Conservation (phyloP, 1,139 yeast genomes). For the Zygosaccharomyces sapae region DNA sequence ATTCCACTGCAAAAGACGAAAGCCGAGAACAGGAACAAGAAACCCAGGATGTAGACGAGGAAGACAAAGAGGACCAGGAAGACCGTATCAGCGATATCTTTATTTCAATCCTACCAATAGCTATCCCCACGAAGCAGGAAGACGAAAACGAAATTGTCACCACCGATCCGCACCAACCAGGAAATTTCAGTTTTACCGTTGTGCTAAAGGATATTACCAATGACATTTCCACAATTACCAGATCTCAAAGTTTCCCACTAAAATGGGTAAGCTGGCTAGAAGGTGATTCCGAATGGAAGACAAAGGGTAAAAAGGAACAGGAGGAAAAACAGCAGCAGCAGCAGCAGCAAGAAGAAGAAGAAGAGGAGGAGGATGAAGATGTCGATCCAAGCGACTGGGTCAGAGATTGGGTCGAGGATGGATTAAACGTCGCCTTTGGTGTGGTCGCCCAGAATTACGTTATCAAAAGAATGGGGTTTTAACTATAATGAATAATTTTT, state of each 20-base stretch:
- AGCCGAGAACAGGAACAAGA: too few relatives aligned
- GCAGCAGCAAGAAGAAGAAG: constrained; percentile 20
- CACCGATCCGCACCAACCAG: constrained; percentile 41
- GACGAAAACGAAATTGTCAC: constrained; percentile 37
- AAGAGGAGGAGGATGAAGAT: constrained; percentile 40
- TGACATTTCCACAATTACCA: constrained; percentile 63
- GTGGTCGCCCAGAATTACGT: constrained; percentile 88
- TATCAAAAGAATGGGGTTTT: constrained; percentile 79
- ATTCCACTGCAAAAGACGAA: background rate
- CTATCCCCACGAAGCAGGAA: constrained; percentile 29
- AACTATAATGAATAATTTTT: too few relatives aligned
- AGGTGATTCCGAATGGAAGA: constrained; percentile 38
- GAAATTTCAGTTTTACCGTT: constrained; percentile 62
- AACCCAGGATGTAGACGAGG: constrained; percentile 14
- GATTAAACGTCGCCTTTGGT: constrained; percentile 74
- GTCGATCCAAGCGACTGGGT: constrained; percentile 96
- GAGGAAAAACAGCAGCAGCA: constrained; percentile 10
- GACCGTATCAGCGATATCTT: constrained; percentile 58
- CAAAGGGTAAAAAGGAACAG: constrained; percentile 28
- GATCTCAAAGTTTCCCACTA: constrained; percentile 85
- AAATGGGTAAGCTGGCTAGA: constrained; percentile 88
- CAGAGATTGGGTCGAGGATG: constrained; percentile 84
- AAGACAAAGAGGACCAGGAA: constrained; percentile 34
- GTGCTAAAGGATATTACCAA: constrained; percentile 75
- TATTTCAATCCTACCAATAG: constrained; percentile 68